Conservation (phyloP, 179 eudicot genomes). For the Camellia oleifera region DNA sequence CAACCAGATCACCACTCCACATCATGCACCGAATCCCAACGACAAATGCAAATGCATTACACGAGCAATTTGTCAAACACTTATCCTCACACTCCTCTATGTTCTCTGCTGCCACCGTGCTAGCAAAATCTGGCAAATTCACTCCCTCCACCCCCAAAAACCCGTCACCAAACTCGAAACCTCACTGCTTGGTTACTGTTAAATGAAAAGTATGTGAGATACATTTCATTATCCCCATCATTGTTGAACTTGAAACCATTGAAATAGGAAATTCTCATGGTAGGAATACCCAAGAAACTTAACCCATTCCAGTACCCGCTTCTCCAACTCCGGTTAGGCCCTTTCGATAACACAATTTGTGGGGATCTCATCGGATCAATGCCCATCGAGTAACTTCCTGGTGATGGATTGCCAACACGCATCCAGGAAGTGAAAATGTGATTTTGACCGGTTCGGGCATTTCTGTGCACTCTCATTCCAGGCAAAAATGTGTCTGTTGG, state of each 20-base stretch:
- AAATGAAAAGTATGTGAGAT: conserved; percentile 32
- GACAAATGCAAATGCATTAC: too few relatives aligned
- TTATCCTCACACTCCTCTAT: too few relatives aligned
- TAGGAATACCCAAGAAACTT: conserved; percentile 21
- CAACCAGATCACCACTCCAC: too few relatives aligned
- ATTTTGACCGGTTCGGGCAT: conserved; percentile 13
- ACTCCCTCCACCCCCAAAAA: too few relatives aligned
- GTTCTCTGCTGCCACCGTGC: too few relatives aligned
- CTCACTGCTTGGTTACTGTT: neutral
- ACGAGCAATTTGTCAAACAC: too few relatives aligned
- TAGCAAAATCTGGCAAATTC: too few relatives aligned
- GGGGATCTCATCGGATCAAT: too few relatives aligned
- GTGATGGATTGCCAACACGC: conserved; percentile 40
- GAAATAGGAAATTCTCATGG: conserved; percentile 7
- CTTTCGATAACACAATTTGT: conserved; percentile 17
- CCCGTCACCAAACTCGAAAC: too few relatives aligned
- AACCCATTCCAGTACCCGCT: conserved; percentile 32
- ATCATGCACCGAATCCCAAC: too few relatives aligned
- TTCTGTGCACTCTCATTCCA: conserved; percentile 34
- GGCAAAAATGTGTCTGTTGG: conserved; percentile 61
- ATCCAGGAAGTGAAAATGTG: conserved; percentile 46
- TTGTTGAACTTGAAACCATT: conserved; percentile 41
- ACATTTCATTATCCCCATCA: conserved; percentile 31
- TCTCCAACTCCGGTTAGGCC: conserved; percentile 19
- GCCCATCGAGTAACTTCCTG: too few relatives aligned